Conservation (phyloP, 1,139 yeast species). For the Zygotorulaspora mrakii region DNA sequence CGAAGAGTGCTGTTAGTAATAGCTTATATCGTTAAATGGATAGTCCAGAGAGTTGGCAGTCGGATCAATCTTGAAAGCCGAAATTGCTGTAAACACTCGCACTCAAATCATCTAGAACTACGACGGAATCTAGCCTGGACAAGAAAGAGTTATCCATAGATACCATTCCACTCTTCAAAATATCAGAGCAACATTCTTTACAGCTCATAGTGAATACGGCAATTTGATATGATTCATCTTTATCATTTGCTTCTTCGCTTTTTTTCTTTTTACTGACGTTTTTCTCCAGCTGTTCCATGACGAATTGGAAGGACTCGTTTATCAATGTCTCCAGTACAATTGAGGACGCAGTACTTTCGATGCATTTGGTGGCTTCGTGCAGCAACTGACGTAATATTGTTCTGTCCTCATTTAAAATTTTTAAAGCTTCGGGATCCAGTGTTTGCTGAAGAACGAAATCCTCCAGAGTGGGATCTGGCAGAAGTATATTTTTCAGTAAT, state of each 20-base stretch:
- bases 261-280: slow-evolving; percentile 28
- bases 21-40: too few species aligned
- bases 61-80: slow-evolving; percentile 35
- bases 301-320: slow-evolving; percentile 30
- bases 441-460: slow-evolving; percentile 43
- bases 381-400: slow-evolving; percentile 34
- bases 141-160: slow-evolving; percentile 26
- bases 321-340: slow-evolving; percentile 29
- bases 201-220: slow-evolving; percentile 31
- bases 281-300: slow-evolving; percentile 26
- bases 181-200: slow-evolving; percentile 34
- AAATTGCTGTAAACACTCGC: slow-evolving; percentile 89
- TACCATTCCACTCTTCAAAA: slow-evolving; percentile 65
- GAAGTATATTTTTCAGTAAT: slow-evolving; percentile 22
- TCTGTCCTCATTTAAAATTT: slow-evolving; percentile 29
- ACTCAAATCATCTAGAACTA: slow-evolving; percentile 78
- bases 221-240: slow-evolving; percentile 22
- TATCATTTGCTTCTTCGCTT: slow-evolving; percentile 13
- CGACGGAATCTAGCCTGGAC: slow-evolving; percentile 49
- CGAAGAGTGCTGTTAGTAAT: too few species aligned
- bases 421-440: slow-evolving; percentile 36
- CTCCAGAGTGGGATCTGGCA: slow-evolving; percentile 36
- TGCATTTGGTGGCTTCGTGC: slow-evolving; percentile 48
- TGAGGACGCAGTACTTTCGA: slow-evolving; percentile 28
- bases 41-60: too few species aligned